Percentiles rank a stretch among this genome's conserved stretches.
Conservation (phyloP, 2,329 filamentous ascomycete species). For the Nemania sp. region DNA sequence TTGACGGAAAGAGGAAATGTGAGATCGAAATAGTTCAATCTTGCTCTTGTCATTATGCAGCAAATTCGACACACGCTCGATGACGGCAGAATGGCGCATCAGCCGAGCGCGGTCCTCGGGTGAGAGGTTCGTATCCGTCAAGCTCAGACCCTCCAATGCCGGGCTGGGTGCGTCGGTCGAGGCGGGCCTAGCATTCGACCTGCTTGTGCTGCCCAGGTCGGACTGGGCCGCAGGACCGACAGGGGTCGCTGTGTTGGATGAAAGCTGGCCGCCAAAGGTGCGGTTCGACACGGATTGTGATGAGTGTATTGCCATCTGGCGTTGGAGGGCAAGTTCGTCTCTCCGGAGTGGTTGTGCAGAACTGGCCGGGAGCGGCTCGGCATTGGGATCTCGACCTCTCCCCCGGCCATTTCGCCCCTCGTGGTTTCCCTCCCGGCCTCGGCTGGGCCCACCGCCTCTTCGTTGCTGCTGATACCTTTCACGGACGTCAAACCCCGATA, state of each 20-base stretch:
- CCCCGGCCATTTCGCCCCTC: slow-evolving; percentile 50
- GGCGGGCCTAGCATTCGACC: slow-evolving; percentile 33
- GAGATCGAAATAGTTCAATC: slow-evolving; percentile 74
- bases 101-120: slow-evolving; percentile 81
- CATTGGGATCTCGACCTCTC: slow-evolving; percentile 80
- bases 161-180: slow-evolving; percentile 33
- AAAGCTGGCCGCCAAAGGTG: slow-evolving; percentile 84
- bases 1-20: slow-evolving; percentile 78
- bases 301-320: slow-evolving; percentile 88
- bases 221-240: slow-evolving; percentile 45
- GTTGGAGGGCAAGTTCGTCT: slow-evolving; percentile 88
- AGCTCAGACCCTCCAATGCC: slow-evolving; percentile 56
- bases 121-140: slow-evolving; percentile 60
- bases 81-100: slow-evolving; percentile 79
- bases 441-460: slow-evolving; percentile 47
- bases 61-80: slow-evolving; percentile 81
- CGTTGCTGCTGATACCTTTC: slow-evolving; percentile 69
- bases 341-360: slow-evolving; percentile 80
- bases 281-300: slow-evolving; percentile 79
- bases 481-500: slow-evolving; percentile 82
- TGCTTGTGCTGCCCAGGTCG: background rate
- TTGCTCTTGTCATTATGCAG: slow-evolving; percentile 78
- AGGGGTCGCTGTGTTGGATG: slow-evolving; percentile 55
- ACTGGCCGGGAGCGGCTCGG: slow-evolving; percentile 75
- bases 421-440: slow-evolving; percentile 46